These are phyloP conservation scores for Penicillium brasilianum DNA, from an alignment of 2,329 filamentous ascomycete genomes.

Conservation along the genomic window DNA sequence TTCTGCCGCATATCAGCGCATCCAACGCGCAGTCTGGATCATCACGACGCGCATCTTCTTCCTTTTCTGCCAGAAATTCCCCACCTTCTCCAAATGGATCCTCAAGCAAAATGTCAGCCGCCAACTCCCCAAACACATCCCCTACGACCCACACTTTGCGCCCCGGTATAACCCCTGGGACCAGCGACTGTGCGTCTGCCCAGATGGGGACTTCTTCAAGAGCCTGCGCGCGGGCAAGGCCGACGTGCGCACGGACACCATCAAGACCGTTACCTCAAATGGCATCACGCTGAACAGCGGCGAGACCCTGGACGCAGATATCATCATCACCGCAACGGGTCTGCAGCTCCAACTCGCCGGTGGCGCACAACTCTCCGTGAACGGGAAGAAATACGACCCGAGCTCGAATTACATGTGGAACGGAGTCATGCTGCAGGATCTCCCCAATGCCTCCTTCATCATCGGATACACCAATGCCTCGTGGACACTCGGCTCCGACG, in stretches of 20 bases:
- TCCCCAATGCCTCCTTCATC: slow-evolving; percentile 49
- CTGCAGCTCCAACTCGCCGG: slow-evolving; percentile 49
- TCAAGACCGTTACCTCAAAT: slow-evolving; percentile 56
- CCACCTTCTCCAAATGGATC: slow-evolving; percentile 54
- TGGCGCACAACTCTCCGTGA: slow-evolving; percentile 42
- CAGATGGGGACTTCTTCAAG: slow-evolving; percentile 64
- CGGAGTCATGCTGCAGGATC: slow-evolving; percentile 51
- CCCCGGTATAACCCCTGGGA: slow-evolving; percentile 71
- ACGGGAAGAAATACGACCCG: slow-evolving; percentile 42
- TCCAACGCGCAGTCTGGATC: slow-evolving; percentile 55
- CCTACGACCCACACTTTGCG: slow-evolving; percentile 67
- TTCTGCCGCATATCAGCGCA: slow-evolving; percentile 35
- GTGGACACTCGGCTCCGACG: slow-evolving; percentile 53
- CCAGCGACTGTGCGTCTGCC: slow-evolving; percentile 75
- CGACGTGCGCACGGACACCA: slow-evolving; percentile 60
- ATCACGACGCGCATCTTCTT: slow-evolving; percentile 57
- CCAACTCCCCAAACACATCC: slow-evolving; percentile 60
- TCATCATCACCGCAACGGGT: slow-evolving; percentile 53
- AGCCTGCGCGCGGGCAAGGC: slow-evolving; percentile 57
- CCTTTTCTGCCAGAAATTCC: slow-evolving; percentile 61
- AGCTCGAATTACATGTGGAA: slow-evolving; percentile 50
- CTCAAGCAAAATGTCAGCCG: slow-evolving; percentile 53
- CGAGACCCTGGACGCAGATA: slow-evolving; percentile 46
- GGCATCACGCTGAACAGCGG: slow-evolving; percentile 57
- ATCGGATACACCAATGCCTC: slow-evolving; percentile 53